Evolutionary conservation across 768 basidiomycete species (phyloP).

Genomic region (Gelatoporia subvermispora): DNA sequence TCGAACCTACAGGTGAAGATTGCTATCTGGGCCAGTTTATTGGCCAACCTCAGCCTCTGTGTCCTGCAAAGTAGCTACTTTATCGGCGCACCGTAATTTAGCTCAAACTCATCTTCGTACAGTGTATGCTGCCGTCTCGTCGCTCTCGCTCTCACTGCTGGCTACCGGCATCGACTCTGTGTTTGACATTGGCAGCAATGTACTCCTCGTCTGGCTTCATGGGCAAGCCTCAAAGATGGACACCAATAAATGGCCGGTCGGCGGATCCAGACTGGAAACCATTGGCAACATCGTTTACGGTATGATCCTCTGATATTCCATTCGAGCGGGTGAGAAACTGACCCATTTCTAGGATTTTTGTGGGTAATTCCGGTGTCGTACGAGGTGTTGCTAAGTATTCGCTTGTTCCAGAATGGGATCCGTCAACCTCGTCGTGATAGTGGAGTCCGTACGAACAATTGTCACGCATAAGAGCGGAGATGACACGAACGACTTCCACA

Average conservation of each 20-base stretch:
- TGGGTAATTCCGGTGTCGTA: slow-evolving; percentile 19
- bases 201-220: slow-evolving; percentile 79
- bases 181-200: slow-evolving; percentile 79
- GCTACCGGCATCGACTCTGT: slow-evolving; percentile 88
- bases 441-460: slow-evolving; percentile 78
- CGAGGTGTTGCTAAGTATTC: not conserved
- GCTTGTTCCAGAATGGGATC: slow-evolving; percentile 66
- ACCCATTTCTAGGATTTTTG: slow-evolving; percentile 40
- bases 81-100: not conserved
- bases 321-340: not conserved
- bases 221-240: slow-evolving; percentile 68
- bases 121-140: slow-evolving; percentile 93
- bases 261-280: slow-evolving; percentile 85
- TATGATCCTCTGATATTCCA: slow-evolving; percentile 19
- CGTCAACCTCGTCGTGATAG: slow-evolving; percentile 87
- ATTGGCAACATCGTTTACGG: slow-evolving; percentile 89
- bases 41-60: slow-evolving; percentile 69
- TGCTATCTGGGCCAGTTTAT: slow-evolving; percentile 80
- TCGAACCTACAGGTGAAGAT: slow-evolving; percentile 66
- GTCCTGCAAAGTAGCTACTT: slow-evolving; percentile 57
- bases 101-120: not conserved
- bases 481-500: slow-evolving; percentile 60
- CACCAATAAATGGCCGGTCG: slow-evolving; percentile 84
- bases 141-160: slow-evolving; percentile 77
- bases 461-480: slow-evolving; percentile 49